Evolutionary conservation across 257 asterid species (phyloP).

Genomic region (Avicennia marina): DNA sequence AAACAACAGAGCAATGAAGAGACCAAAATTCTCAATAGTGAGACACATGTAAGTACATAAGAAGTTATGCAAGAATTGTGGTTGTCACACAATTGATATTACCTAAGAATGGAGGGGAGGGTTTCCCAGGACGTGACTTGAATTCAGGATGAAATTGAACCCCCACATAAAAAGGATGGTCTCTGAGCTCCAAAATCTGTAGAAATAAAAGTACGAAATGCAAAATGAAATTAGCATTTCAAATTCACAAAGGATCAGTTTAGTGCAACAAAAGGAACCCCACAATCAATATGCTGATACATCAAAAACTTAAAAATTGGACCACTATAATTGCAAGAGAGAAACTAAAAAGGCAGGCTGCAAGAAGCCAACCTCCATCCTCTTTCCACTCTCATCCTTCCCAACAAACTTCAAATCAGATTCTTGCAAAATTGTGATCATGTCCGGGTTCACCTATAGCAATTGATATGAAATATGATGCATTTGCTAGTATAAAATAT

Average conservation of each 20-base stretch:
- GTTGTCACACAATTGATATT: neutral
- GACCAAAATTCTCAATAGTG: no score
- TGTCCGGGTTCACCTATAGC: conserved; percentile 83
- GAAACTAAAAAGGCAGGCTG: conserved; percentile 4
- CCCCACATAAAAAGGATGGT: conserved; percentile 82
- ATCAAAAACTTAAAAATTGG: neutral
- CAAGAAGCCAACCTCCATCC: conserved; percentile 81
- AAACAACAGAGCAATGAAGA: neutral
- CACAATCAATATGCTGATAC: neutral
- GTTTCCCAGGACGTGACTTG: conserved; percentile 89
- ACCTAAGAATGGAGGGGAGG: conserved; percentile 81
- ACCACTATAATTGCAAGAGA: neutral
- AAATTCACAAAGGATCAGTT: conserved; percentile 3
- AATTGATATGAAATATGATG: conserved; percentile 15
- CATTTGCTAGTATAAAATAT: conserved; percentile 7
- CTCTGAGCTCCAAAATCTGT: conserved; percentile 69
- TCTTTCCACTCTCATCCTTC: conserved; percentile 78
- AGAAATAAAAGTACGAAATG: conserved; percentile 14
- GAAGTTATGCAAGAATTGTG: neutral
- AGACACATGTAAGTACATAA: neutral
- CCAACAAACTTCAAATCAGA: conserved; percentile 90
- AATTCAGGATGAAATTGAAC: conserved; percentile 95
- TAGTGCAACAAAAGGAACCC: no score
- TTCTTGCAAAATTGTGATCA: conserved; percentile 57
- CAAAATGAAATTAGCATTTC: conserved; percentile 3